Evolutionary conservation across 2,329 filamentous ascomycete genomes (phyloP), one percentile per base, ranked within the genome.

Genomic region (Venturia asperata): DNA sequence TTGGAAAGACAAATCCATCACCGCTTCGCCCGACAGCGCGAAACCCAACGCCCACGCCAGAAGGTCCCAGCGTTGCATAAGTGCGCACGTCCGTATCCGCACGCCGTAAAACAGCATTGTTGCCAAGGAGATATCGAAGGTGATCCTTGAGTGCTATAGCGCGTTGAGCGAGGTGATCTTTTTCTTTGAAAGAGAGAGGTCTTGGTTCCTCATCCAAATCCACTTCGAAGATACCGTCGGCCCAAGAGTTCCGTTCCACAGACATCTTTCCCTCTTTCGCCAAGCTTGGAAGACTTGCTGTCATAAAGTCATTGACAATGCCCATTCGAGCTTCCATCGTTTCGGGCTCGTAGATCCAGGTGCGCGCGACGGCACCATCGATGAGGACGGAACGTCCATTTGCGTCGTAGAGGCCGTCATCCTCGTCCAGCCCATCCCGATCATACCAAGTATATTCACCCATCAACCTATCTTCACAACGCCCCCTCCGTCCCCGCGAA

Each of bases 161-260:
- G 17, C 52, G 52, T 58, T 58, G 52, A n/a, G 52, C 52, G 30
- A 58, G 52, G 19, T 58, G 52, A 24, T 37, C 15, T 21, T 39
- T 58, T 11, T 58, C 52, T 34, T 58, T 37, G 52, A 58, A 58
- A 15, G 15, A 37, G 15, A 58, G 30, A 37, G 27, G 52, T n/a
- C 17, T 37, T 5, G 30, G 27, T 34, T 58, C 52, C 19, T 58
- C 30, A 19, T 37, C 52, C 9, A 58, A 15, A n/a, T 37, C 24
- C 13, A 37, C 30, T 11, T 58, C 17, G 19, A 37, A 37, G 6
- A 58, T 21, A 9, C n/a, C 37, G 15, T 34, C 27, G 19, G 52
- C n/a, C 30, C 52, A 58, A 5, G 52, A 58, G 30, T 27, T 58
- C 17, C 2, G 30, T n/a, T 5, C 27, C 17, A 37, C 30, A n/a